Base-by-base conservation (phyloP, 208 protist species). In the Blechomonas ayalai region DNA sequence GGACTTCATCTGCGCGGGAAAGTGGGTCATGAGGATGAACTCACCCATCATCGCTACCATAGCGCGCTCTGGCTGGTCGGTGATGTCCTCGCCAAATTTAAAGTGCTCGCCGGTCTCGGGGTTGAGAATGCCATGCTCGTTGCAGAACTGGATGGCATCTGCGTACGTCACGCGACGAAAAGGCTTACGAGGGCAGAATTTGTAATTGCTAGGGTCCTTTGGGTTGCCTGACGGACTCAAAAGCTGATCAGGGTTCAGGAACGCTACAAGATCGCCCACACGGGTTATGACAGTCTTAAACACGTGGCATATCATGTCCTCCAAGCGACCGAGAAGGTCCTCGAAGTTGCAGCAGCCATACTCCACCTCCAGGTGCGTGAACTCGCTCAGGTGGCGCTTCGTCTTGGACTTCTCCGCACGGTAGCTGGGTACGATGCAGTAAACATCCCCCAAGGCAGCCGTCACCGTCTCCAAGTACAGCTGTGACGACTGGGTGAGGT, bases 401-500 rank as follows among this genome's bases (percentile, higher is more conserved):
- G 98, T 99, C 58, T 96, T 87, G 22, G 91, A 96, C 62, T 97
- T 96, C 55, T 99, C 98, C n/a, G 97, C 97, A 47, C 98, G 82
- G 76, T 98, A 99, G 27, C 93, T 98, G 16, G 95, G 88, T 41
- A 88, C 18, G 57, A 97, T 82, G 61, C 95, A 98, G 69, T 96
- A 99, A 15, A 95, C 85, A 59, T 98, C 91, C 45, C 97, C 97
- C 15, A 99, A 10, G 4, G 96, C 81, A 35, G 97, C 70, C 24
- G 96, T 88, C 38, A 79, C 73, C 5, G 97, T 98, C 66, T 99
- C 97, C 9, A 99, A 74, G 67, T 99, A 99, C 2, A 99, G 87
- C 82, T 99, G 98, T 18, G 92, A 98, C 3, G 96, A 98, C 73
- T 99, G 97, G 23, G 98, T 99, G 12, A 99, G 68, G 62, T 97